Evolutionary conservation across 768 basidiomycete genomes (phyloP).

Genomic region (Boletus tomentosulus): DNA sequence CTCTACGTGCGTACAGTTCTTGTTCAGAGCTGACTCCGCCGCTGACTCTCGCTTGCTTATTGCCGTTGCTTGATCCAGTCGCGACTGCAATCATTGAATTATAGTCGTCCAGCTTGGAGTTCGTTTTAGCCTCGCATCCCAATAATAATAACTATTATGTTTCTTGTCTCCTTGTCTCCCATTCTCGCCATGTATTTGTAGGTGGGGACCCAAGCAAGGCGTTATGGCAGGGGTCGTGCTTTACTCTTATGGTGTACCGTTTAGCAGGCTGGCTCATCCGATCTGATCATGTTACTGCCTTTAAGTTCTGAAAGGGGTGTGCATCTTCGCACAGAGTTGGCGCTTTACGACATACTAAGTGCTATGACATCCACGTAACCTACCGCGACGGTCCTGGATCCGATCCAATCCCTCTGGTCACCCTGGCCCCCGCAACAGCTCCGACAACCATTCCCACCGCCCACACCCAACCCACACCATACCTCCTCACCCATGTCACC

Average conservation of each 20-base stretch:
- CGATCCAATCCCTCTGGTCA: constrained; percentile 5
- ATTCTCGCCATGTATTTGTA: neutral
- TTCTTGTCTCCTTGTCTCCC: neutral
- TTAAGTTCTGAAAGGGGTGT: too few relatives aligned
- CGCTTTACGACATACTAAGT: too few relatives aligned
- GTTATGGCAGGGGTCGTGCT: too few relatives aligned
- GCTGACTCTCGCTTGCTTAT: neutral
- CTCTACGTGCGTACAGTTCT: constrained; percentile 1
- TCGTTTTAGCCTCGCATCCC: too few relatives aligned
- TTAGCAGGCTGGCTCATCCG: neutral
- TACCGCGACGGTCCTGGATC: neutral
- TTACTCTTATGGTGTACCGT: too few relatives aligned
- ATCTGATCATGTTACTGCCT: neutral
- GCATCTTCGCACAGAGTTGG: too few relatives aligned
- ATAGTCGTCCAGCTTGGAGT: neutral
- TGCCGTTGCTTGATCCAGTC: constrained; percentile 1
- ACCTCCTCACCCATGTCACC: constrained; percentile 3
- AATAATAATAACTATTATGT: neutral
- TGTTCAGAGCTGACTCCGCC: too few relatives aligned
- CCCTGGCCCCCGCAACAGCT: constrained; percentile 8
- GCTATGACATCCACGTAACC: too few relatives aligned
- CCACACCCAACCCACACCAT: constrained; percentile 14
- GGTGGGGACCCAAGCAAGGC: neutral
- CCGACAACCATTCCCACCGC: constrained; percentile 9
- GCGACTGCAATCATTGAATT: constrained; percentile 16